A percentile compares a stretch with the other conserved stretches of the same genome.
phyloP scores from a whole-genome alignment of 2,329 filamentous ascomycete species.

The Fusarium temperatum region DNA sequence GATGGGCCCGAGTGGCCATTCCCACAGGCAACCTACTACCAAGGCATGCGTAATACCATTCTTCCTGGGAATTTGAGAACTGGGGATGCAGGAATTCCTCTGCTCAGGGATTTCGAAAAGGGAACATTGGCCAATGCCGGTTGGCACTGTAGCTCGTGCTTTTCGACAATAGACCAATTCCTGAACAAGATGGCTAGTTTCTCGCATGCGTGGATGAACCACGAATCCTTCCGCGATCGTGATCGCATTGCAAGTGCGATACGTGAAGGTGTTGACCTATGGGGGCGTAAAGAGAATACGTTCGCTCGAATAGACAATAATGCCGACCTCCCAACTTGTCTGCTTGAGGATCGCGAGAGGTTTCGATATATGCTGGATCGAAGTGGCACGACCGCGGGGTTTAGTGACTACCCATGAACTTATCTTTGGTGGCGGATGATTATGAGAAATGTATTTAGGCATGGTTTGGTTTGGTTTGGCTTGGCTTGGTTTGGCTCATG shows the following conservation, averaged over 20 bases:
- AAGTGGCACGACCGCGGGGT: slow-evolving; percentile 58
- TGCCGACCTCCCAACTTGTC: slow-evolving; percentile 60
- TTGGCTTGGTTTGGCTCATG: background rate
- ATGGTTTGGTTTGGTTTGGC: background rate
- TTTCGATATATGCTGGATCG: slow-evolving; percentile 58
- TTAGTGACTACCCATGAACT: slow-evolving; percentile 54
- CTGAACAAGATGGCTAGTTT: slow-evolving; percentile 65
- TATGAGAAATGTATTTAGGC: background rate
- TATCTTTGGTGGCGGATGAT: background rate
- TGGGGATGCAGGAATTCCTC: slow-evolving; percentile 53
- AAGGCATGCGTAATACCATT: slow-evolving; percentile 55
- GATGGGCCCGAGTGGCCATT: slow-evolving; percentile 59
- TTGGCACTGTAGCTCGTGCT: slow-evolving; percentile 72
- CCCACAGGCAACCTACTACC: slow-evolving; percentile 67
- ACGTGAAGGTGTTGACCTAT: slow-evolving; percentile 62
- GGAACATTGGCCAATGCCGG: slow-evolving; percentile 58
- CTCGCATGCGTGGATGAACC: slow-evolving; percentile 64
- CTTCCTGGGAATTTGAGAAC: slow-evolving; percentile 63
- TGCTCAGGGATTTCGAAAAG: slow-evolving; percentile 53
- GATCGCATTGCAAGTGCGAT: slow-evolving; percentile 61
- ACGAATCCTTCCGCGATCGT: slow-evolving; percentile 56
- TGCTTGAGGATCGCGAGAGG: slow-evolving; percentile 51
- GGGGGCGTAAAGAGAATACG: slow-evolving; percentile 58
- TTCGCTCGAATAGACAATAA: slow-evolving; percentile 62
- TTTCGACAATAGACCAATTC: slow-evolving; percentile 63